Conservation (phyloP, 2,329 filamentous ascomycete genomes). For the Xylariaceae sp. region DNA sequence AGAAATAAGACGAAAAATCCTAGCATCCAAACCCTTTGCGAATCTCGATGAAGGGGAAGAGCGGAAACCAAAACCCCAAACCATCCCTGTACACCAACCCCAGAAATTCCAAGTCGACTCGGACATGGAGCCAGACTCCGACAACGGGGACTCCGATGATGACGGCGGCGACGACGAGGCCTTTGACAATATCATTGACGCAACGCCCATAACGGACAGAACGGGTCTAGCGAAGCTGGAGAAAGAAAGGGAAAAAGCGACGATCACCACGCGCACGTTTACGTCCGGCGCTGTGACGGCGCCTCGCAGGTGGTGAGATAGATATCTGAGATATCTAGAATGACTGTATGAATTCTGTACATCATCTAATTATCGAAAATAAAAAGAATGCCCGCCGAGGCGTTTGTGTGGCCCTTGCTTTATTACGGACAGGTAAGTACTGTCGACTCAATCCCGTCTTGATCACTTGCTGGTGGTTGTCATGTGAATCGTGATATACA, state of each 20-base stretch:
- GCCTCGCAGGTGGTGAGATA: constrained; percentile 40
- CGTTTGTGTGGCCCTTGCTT: not conserved
- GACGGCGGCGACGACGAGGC: constrained; percentile 59
- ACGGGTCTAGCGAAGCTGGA: constrained; percentile 59
- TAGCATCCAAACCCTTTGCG: constrained; percentile 83
- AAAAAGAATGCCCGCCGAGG: not conserved
- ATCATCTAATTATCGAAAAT: not conserved
- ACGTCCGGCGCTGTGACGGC: constrained; percentile 46
- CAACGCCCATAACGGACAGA: constrained; percentile 81
- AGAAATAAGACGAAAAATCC: constrained; percentile 80
- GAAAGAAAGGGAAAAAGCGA: constrained; percentile 47
- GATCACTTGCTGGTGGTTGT: no score
- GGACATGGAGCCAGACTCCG: constrained; percentile 66
- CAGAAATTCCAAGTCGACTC: constrained; percentile 51
- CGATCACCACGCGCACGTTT: constrained; percentile 46
- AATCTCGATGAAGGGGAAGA: constrained; percentile 43
- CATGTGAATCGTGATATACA: no score
- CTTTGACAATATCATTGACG: constrained; percentile 90
- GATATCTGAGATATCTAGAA: not conserved
- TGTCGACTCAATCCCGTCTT: not conserved
- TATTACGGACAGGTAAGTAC: constrained; percentile 1
- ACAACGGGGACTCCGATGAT: constrained; percentile 48
- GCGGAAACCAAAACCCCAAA: constrained; percentile 54
- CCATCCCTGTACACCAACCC: constrained; percentile 54
- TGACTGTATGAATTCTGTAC: not conserved